These are phyloP conservation scores for Limonium bicolor DNA, from an alignment of 148 eudicot genomes.

Conservation along the genomic window DNA sequence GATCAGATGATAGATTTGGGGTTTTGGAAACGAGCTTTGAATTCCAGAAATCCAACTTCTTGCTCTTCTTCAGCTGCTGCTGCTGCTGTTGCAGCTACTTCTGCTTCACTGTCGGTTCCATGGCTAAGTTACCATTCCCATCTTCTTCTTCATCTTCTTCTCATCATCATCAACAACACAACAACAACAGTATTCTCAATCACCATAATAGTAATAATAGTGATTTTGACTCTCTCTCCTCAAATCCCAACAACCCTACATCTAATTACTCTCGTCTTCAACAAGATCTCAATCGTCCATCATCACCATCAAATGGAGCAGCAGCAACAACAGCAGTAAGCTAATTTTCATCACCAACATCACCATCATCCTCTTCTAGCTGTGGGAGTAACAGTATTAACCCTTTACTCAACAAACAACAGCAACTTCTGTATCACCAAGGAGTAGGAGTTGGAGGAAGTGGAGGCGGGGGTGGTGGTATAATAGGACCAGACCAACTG, in stretches of 20 bases:
- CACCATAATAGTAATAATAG: background rate
- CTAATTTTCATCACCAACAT: conserved; percentile 1
- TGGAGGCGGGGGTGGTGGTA: conserved; percentile 1
- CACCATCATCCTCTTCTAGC: conserved; percentile 1
- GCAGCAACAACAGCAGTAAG: background rate
- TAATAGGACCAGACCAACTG: conserved; percentile 14
- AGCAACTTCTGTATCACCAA: background rate
- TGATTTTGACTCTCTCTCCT: too few relatives aligned
- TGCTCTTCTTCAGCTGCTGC: background rate
- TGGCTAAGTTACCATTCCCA: too few relatives aligned
- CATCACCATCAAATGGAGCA: too few relatives aligned
- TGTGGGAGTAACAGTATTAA: background rate
- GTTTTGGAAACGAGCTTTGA: conserved; percentile 6
- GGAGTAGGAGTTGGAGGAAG: background rate
- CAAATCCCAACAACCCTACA: too few relatives aligned
- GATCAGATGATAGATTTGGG: conserved; percentile 4
- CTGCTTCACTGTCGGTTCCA: too few relatives aligned
- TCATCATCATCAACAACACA: conserved; percentile 1
- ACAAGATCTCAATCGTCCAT: too few relatives aligned
- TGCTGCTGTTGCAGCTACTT: too few relatives aligned
- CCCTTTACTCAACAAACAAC: background rate
- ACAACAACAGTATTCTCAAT: background rate
- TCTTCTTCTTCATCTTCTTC: background rate
- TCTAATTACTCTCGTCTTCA: too few relatives aligned
- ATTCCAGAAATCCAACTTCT: background rate